These are phyloP conservation scores for Vitis hybrid DNA, from an alignment of 177 flowering plant genomes.

Conservation along the genomic window DNA sequence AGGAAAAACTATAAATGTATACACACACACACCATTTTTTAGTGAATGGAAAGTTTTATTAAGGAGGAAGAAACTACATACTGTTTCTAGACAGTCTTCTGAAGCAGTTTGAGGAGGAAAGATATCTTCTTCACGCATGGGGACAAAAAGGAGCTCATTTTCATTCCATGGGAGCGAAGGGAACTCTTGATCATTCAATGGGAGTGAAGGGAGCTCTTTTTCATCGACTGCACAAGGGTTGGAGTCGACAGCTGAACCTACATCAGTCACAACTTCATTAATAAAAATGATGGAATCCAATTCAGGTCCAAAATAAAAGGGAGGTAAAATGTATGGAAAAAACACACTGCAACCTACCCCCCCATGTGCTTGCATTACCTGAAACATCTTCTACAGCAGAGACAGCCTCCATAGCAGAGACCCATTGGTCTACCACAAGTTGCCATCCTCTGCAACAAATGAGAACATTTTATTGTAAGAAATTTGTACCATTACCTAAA, in stretches of 20 bases:
- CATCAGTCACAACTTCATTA: conserved; percentile 30
- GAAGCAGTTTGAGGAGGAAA: conserved; percentile 35
- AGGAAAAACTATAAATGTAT: too few relatives aligned
- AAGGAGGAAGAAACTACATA: conserved; percentile 25
- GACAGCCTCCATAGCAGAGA: conserved; percentile 16
- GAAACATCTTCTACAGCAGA: conserved; percentile 20
- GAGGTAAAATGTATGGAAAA: too few relatives aligned
- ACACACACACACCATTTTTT: too few relatives aligned
- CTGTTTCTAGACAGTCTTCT: neutral
- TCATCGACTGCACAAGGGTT: conserved; percentile 8
- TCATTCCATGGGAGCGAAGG: too few relatives aligned
- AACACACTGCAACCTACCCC: too few relatives aligned
- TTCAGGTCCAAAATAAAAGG: too few relatives aligned
- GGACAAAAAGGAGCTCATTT: too few relatives aligned
- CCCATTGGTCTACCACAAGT: conserved; percentile 50
- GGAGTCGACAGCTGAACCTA: neutral
- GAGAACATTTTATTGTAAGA: too few relatives aligned
- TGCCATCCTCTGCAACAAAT: conserved; percentile 50
- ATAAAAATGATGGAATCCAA: too few relatives aligned
- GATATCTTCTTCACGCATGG: conserved; percentile 30
- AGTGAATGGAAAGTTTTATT: too few relatives aligned
- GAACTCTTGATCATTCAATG: conserved; percentile 33
- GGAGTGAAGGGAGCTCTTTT: conserved; percentile 67
- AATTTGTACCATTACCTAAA: too few relatives aligned
- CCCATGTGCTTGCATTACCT: conserved; percentile 18